Evolutionary conservation across 1,284 basidiomycete species (phyloP).

Genomic region (Mycosarcoma maydis): DNA sequence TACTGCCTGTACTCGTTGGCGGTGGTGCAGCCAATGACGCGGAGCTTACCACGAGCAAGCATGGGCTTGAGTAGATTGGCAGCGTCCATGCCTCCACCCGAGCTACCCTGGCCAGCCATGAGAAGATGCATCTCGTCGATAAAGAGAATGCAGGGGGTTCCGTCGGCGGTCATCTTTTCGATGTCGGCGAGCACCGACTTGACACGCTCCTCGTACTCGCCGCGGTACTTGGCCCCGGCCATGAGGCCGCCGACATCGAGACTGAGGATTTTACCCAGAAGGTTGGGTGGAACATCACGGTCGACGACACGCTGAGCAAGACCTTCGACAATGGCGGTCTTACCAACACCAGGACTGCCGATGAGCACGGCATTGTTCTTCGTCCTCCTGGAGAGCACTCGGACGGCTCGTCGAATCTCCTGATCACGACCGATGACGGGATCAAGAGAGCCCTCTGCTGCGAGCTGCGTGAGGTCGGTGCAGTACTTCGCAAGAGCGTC

Average conservation of each 20-base stretch:
- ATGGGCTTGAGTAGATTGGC: constrained; percentile 67
- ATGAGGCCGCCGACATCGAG: constrained; percentile 94
- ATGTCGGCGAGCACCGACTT: constrained; percentile 90
- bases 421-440: constrained; percentile 71
- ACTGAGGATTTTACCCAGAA: constrained; percentile 80
- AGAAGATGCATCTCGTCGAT: constrained; percentile 79
- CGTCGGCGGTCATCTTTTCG: constrained; percentile 87
- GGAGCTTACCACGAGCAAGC: constrained; percentile 83
- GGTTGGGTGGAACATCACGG: constrained; percentile 88
- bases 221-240: constrained; percentile 95
- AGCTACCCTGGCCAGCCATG: constrained; percentile 61
- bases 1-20: constrained; percentile 92
- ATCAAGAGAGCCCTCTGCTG: constrained; percentile 70
- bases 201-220: constrained; percentile 96
- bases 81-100: constrained; percentile 61
- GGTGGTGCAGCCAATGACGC: constrained; percentile 92
- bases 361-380: constrained; percentile 94
- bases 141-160: constrained; percentile 88
- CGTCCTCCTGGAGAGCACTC: constrained; percentile 71
- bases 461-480: constrained; percentile 72
- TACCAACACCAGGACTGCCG: constrained; percentile 70
- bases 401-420: constrained; percentile 65
- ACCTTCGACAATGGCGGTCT: constrained; percentile 86
- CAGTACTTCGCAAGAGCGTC: constrained; percentile 68
- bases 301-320: constrained; percentile 95